These are phyloP conservation scores for Colletotrichum salicis DNA, from an alignment of 2,329 filamentous ascomycete genomes.

Conservation along the genomic window DNA sequence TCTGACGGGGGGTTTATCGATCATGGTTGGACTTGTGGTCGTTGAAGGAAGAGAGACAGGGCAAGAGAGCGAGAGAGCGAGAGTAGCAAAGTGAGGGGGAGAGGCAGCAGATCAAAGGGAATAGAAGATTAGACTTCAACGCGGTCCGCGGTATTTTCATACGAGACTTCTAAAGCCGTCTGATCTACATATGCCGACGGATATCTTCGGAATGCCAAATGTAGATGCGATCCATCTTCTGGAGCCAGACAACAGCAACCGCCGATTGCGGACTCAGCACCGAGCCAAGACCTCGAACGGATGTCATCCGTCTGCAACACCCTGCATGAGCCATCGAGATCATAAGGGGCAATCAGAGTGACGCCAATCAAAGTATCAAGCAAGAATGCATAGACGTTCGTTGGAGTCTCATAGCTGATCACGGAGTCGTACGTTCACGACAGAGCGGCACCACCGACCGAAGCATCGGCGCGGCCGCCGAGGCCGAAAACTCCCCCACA, in stretches of 20 bases:
- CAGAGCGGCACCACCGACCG: neutral
- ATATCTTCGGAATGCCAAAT: neutral
- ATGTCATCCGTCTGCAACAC: neutral
- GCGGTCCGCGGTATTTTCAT: neutral
- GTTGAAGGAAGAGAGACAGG: too few relatives aligned
- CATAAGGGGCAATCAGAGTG: neutral
- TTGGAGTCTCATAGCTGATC: neutral
- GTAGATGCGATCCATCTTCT: neutral
- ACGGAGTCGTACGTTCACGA: neutral
- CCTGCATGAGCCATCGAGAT: neutral
- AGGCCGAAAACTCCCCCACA: conserved; percentile 10
- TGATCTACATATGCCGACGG: neutral
- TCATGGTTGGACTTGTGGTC: conserved; percentile 34
- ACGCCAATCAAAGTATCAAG: too few relatives aligned
- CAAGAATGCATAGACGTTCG: too few relatives aligned
- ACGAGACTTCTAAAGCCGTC: neutral
- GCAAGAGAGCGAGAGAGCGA: neutral
- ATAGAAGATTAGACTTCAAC: neutral
- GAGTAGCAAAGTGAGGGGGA: neutral
- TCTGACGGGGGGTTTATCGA: conserved; percentile 40
- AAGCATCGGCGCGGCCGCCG: conserved; percentile 15
- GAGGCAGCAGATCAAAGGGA: neutral
- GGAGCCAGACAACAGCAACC: neutral
- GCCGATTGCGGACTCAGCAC: neutral
- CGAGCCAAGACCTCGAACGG: neutral